These are phyloP conservation scores for Dactylis glomerata DNA, from an alignment of 176 grass and related monocot species.

Conservation along the genomic window DNA sequence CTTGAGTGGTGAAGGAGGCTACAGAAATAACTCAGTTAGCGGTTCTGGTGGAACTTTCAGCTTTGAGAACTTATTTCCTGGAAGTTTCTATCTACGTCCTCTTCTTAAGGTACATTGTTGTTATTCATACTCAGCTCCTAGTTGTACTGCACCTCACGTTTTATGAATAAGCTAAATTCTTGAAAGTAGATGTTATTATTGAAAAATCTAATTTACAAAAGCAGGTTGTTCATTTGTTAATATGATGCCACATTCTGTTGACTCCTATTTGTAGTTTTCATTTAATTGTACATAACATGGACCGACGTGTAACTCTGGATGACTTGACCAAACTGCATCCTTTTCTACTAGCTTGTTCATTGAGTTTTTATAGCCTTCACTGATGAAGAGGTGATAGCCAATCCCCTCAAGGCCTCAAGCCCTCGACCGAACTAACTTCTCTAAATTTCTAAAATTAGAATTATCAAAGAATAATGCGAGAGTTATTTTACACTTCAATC, in stretches of 20 bases:
- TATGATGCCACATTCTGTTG: neutral
- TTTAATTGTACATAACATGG: neutral
- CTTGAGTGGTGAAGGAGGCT: conserved; percentile 92
- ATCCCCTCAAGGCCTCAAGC: neutral
- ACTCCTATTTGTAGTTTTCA: conserved; percentile 25
- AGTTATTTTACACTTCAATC: neutral
- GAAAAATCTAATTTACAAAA: neutral
- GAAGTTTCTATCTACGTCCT: conserved; percentile 91
- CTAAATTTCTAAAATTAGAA: neutral
- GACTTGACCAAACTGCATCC: conserved; percentile 15
- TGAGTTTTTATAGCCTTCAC: neutral
- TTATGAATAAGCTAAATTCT: neutral
- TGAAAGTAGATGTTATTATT: neutral
- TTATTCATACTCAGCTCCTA: neutral
- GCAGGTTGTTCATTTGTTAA: neutral
- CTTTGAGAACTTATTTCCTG: conserved; percentile 87
- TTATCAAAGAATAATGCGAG: neutral
- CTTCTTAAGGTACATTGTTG: conserved; percentile 70
- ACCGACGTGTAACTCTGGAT: neutral
- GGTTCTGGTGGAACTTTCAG: conserved; percentile 71
- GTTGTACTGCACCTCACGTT: neutral
- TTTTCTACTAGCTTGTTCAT: neutral
- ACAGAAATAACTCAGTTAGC: conserved; percentile 94
- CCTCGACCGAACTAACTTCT: neutral
- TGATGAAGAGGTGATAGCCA: neutral